Percentiles rank a stretch among this genome's conserved stretches.
These are phyloP conservation scores for Xylariaceae sp. DNA, from an alignment of 2,329 filamentous ascomycete genomes.

Conservation along the genomic window DNA sequence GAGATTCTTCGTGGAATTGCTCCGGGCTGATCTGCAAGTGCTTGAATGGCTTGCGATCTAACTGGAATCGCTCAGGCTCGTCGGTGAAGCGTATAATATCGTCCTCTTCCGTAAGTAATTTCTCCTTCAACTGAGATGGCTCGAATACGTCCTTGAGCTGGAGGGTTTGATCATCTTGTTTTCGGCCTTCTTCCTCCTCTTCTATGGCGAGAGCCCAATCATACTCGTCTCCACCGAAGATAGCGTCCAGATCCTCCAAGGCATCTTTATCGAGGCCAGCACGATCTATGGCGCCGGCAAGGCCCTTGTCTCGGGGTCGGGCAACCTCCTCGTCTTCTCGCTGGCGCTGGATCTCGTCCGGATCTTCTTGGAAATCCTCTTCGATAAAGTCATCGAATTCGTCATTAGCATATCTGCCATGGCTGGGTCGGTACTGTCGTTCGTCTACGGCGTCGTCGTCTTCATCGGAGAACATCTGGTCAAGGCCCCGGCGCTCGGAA, in stretches of 20 bases:
- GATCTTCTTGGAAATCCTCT: constrained; percentile 87
- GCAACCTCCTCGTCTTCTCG: constrained; percentile 87
- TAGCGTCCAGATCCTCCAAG: constrained; percentile 91
- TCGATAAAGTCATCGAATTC: constrained; percentile 97
- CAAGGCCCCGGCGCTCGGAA: constrained; percentile 66
- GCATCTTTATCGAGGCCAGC: constrained; percentile 87
- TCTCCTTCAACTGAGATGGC: constrained; percentile 88
- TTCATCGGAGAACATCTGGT: constrained; percentile 94
- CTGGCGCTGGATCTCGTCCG: constrained; percentile 69
- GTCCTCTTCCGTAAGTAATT: constrained; percentile 92
- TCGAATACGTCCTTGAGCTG: constrained; percentile 98
- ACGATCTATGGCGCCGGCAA: constrained; percentile 68
- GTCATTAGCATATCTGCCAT: constrained; percentile 63
- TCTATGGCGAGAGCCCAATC: constrained; percentile 90
- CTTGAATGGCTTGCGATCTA: constrained; percentile 85
- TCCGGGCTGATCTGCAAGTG: constrained; percentile 76
- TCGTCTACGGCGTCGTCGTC: constrained; percentile 69
- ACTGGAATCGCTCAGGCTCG: constrained; percentile 89
- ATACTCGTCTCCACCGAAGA: constrained; percentile 95
- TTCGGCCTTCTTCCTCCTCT: constrained; percentile 75
- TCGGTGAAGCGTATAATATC: constrained; percentile 85
- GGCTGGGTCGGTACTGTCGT: constrained; percentile 48
- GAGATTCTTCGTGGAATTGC: constrained; percentile 82
- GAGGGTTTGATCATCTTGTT: constrained; percentile 75
- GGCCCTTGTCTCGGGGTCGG: constrained; percentile 67